Base-by-base conservation (phyloP, 176 grass and related monocot genomes). In the Rhynchospora breviuscula region DNA sequence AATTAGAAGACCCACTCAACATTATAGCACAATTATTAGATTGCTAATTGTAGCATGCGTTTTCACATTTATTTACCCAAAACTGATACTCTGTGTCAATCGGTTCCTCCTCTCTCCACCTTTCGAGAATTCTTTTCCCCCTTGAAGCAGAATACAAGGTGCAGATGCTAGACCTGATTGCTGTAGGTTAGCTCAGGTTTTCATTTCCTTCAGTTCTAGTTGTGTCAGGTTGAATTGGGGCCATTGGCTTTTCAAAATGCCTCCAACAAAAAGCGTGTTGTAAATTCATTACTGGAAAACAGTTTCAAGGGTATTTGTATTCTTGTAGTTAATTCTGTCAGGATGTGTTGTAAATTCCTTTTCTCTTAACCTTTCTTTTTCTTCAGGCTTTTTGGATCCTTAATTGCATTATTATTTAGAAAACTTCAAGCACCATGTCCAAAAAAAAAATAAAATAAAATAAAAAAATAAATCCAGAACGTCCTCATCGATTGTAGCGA, bases 21-120 rank as follows among this genome's bases (percentile, higher is more conserved):
- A 80, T 12, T 45, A 80, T 61, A 77, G 72, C 46, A 80, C 53
- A 60, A 79, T 79, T 21, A 79, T 79, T 79, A 61, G 26, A 11
- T 61, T 80, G 53, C 15, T 43, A 80, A 59, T 80, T 61, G 26
- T 35, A 43, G 26, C 25, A 35, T 80, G 54, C 44, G 4, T 10
- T 40, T 80, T 57, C n/a, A 80, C 58, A 80, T 43, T 59, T 46
- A 80, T 80, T 80, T 61, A 61, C 14, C 58, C 25, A 60, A 80
- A 79, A 9, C 19, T 59, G 53, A 40, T 40, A 60, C 75, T 56
- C 8, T 1, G 6, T 57, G 35, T 10, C 57, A 59, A 18, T 60
- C 43, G 33, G 17, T 35, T 40, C 2, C 2, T 40, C 4, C 35
- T 5, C 35, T 3, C 35, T 40, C 35, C 35, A 40, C 35, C 35